phyloP scores from a whole-genome alignment of 164 flowering plant genomes.

The Euptelea pleiosperma region DNA sequence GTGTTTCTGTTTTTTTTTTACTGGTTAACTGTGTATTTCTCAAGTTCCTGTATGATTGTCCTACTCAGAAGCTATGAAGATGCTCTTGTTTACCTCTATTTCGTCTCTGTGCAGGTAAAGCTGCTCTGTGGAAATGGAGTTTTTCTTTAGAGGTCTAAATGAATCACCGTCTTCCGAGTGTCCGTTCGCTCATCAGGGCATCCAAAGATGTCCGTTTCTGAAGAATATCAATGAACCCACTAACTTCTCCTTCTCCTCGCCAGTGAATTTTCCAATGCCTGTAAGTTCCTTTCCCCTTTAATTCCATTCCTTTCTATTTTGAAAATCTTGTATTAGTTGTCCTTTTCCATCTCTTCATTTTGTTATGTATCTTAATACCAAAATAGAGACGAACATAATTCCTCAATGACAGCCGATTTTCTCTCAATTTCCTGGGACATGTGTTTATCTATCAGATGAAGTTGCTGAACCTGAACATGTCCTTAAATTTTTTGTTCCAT shows the following conservation, averaged over 20 bases:
- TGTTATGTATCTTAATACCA: neutral
- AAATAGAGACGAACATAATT: neutral
- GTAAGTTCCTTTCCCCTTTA: conserved; percentile 40
- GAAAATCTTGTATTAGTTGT: neutral
- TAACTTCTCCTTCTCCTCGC: conserved; percentile 61
- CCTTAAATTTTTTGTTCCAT: conserved; percentile 2
- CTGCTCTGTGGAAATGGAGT: conserved; percentile 43
- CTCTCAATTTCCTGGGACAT: too few relatives aligned
- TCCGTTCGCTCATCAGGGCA: conserved; percentile 33
- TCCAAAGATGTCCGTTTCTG: conserved; percentile 79
- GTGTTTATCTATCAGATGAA: neutral
- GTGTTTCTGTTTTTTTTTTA: too few relatives aligned
- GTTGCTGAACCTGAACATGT: too few relatives aligned
- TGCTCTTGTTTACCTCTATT: neutral
- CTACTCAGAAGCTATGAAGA: too few relatives aligned
- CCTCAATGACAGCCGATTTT: neutral
- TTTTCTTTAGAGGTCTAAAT: conserved; percentile 40
- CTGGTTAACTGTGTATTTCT: too few relatives aligned
- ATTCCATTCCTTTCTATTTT: neutral
- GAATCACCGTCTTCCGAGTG: conserved; percentile 28
- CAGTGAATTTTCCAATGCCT: conserved; percentile 57
- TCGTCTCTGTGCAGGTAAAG: conserved; percentile 20
- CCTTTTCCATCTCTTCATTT: neutral
- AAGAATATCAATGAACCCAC: conserved; percentile 91
- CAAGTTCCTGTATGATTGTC: too few relatives aligned